These are phyloP conservation scores for Phlyctochytrium arcticum DNA, from an alignment of 192 early-diverging fungal species.

Conservation along the genomic window DNA sequence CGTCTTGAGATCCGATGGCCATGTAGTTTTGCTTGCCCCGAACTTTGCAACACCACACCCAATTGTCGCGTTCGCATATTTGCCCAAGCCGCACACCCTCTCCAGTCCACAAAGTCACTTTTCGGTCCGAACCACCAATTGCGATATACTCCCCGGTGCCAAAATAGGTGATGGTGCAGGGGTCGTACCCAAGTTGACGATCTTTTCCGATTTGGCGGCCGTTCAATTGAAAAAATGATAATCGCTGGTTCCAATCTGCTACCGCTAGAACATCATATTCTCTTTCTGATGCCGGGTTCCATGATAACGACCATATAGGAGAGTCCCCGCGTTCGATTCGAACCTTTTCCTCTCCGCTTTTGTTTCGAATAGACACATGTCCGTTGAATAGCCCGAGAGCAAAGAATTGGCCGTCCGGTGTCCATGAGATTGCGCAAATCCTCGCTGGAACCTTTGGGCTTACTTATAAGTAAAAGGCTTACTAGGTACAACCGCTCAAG, in stretches of 20 bases:
- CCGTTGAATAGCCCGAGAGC: constrained; percentile 58
- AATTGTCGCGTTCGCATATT: constrained; percentile 43
- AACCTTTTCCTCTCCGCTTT: constrained; percentile 51
- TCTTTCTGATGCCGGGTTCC: constrained; percentile 40
- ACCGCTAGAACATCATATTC: constrained; percentile 49
- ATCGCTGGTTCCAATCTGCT: constrained; percentile 53
- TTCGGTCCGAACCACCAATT: constrained; percentile 52
- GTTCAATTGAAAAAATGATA: constrained; percentile 50
- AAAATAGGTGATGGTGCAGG: constrained; percentile 42
- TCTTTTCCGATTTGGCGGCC: constrained; percentile 60
- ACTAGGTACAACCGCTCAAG: neutral
- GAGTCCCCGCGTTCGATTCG: constrained; percentile 47
- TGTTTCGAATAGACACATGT: constrained; percentile 46
- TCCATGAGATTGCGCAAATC: constrained; percentile 48
- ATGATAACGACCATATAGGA: constrained; percentile 53
- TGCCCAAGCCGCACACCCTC: constrained; percentile 49
- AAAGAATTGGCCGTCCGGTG: constrained; percentile 52
- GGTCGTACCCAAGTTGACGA: constrained; percentile 49
- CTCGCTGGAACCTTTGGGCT: constrained; percentile 42
- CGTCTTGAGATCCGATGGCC: constrained; percentile 55
- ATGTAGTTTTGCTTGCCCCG: constrained; percentile 44
- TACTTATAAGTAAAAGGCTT: neutral
- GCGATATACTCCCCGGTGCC: constrained; percentile 48
- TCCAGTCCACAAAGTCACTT: constrained; percentile 51
- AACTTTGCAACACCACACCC: constrained; percentile 54